Percentiles rank a stretch among this genome's conserved stretches.
These are phyloP conservation scores for Sporothrix euskadiensis DNA, from an alignment of 2,329 filamentous ascomycete genomes.

Conservation along the genomic window DNA sequence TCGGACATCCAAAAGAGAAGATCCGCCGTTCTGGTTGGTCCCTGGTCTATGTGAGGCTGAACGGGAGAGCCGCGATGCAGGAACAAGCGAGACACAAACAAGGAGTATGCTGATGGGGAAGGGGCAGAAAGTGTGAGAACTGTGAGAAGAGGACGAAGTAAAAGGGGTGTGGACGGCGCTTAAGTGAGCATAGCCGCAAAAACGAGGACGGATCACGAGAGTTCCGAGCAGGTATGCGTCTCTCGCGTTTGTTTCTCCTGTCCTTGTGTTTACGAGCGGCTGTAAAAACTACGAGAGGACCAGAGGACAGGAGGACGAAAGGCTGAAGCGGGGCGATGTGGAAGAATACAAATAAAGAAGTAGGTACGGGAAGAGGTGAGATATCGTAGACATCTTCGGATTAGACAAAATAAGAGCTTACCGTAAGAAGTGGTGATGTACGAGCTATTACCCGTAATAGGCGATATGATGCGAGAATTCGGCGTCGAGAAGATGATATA, in stretches of 20 bases:
- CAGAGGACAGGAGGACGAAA: not conserved
- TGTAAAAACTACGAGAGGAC: not conserved
- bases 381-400: not conserved
- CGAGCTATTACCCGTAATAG: too few species aligned
- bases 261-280: not conserved
- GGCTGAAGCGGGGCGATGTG: not conserved
- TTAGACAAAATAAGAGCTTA: not conserved
- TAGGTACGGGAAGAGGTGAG: not conserved
- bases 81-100: not conserved
- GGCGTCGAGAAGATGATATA: too few species aligned
- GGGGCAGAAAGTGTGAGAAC: not conserved
- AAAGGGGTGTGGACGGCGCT: not conserved
- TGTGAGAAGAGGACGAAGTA: not conserved
- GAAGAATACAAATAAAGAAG: not conserved
- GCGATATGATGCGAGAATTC: too few species aligned
- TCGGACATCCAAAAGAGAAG: not conserved
- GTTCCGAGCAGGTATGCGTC: not conserved
- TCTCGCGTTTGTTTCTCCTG: not conserved
- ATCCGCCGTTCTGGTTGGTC: not conserved
- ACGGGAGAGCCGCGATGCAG: constrained; percentile 13
- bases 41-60: not conserved
- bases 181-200: constrained; percentile 4
- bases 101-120: not conserved
- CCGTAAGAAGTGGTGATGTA: not conserved
- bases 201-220: not conserved